Base-by-base conservation (phyloP, 495 filamentous ascomycete species). In the Echria macrotheca region DNA sequence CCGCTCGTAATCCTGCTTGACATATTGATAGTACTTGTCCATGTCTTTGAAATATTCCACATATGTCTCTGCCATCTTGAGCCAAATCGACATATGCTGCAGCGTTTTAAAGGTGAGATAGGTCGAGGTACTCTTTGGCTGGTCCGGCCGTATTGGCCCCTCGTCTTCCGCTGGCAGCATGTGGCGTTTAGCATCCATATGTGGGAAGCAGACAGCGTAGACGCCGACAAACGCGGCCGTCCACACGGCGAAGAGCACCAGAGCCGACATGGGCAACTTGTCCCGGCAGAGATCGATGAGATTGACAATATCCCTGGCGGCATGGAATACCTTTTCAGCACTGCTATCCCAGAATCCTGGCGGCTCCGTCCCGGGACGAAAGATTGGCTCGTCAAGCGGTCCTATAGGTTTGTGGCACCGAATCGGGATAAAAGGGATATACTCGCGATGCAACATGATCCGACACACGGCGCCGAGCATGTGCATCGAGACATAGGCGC, bases 171-270 rank as follows among this genome's bases (percentile, higher is more conserved):
- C 17, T 4, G 63, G 61, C 2, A 58, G 61, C 69, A 91, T 75
- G 56, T 81, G 77, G 12, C 77, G 74, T 17, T 81, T 74, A 0
- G 71, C 71, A 54, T 95, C 89, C 84, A 93, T 90, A 52, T 84
- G 81, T 0, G 84, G 80, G 61, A 91, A 95, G 58, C 84, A 78
- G 21, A 73, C 71, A 8, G 78, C 80, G 59, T 94, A 95, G 8
- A 91, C 68, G 29, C 78, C 81, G 2, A 74, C 67, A 52, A 89
- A 86, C 0, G 80, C 80, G n/a, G 86, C 86, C 50, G 85, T 85
- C 72, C 87, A 93, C 49, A 89, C 79, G 5, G 88, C 85, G 58
- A 89, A 91, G 4, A 85, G 81, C 10, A 90, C 78, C 32, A 91
- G 77, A 0, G 88, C 84, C 23, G 87, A 93, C 69, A 93, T 86